Base-by-base conservation (phyloP, 257 asterid species). In the Nicotiana noctiflora region DNA sequence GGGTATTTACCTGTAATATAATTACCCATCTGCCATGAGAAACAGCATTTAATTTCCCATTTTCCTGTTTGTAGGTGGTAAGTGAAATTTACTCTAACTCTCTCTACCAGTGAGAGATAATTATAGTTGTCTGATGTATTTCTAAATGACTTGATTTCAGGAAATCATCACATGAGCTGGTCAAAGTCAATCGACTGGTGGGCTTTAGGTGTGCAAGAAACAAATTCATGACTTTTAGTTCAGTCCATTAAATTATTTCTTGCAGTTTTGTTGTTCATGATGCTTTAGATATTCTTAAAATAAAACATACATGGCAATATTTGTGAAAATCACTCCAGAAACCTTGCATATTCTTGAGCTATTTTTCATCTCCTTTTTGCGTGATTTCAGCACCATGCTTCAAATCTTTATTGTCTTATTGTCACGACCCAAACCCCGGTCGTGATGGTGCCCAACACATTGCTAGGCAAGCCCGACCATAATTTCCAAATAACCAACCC, bases 181-280 rank as follows among this genome's bases (percentile, higher is more conserved):
- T 76, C 98, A 95, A 86, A 93, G 94, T 66, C 99, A 27, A 92
- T 93, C 68, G 99, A 95, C 84, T 95, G 99, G 99, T 95, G 99
- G 99, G 94, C 97, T 86, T 90, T 95, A 81, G 99, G 99, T 95
- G 40, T 1, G 79, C 61, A 74, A 7, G 23, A 59, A 74, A 74
- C 78, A 49, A 49, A 49, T 72, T 72, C 77, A 6, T 74, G 23
- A 7, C 23, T 25, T 70, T 23, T 49, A 13, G 44, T 74, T 74
- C 61, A 49, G 44, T 74, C 23, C 61, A 21, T 21, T 68, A 13
- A n/a, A 5, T 68, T 37, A n/a, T 11, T 68, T 37, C 0, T 29
- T 34, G 31, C 9, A 66, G 29, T 34, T 27, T 6, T 67, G 3
- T 67, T n/a, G 44, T 67, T 67, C 23, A 15, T 37, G 55, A 9